These are phyloP conservation scores for Aureobasidium vineae DNA, from an alignment of 2,329 filamentous ascomycete species.

Conservation along the genomic window DNA sequence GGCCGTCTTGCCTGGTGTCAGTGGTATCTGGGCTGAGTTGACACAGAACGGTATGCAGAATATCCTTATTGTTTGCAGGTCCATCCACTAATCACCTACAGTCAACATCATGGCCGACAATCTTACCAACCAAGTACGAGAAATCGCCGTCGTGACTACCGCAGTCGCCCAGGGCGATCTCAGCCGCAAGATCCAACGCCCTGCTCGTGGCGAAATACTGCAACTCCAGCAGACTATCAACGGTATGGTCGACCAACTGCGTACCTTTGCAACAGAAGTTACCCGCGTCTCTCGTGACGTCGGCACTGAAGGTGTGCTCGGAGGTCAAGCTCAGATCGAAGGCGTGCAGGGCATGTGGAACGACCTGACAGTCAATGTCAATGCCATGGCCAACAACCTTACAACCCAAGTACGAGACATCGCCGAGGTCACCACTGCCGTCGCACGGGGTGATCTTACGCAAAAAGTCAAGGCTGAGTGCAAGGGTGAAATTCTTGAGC, in stretches of 20 bases:
- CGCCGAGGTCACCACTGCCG: constrained; percentile 53
- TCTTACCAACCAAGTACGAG: constrained; percentile 92
- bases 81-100: constrained; percentile 35
- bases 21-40: constrained; percentile 96
- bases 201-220: constrained; percentile 89
- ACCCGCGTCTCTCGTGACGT: constrained; percentile 64
- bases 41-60: constrained; percentile 57
- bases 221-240: constrained; percentile 89
- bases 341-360: constrained; percentile 67
- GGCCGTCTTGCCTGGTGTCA: constrained; percentile 88
- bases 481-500: constrained; percentile 53
- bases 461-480: constrained; percentile 54
- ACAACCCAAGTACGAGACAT: constrained; percentile 56
- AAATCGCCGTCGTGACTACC: constrained; percentile 95
- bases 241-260: constrained; percentile 65
- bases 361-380: constrained; percentile 58
- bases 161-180: constrained; percentile 92
- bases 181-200: constrained; percentile 92
- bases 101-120: constrained; percentile 99
- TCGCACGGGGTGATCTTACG: constrained; percentile 53
- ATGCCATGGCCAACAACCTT: constrained; percentile 55
- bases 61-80: background rate
- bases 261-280: constrained; percentile 64
- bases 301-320: constrained; percentile 62
- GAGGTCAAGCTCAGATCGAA: constrained; percentile 63